Evolutionary conservation across 2,329 filamentous ascomycete species (phyloP), one percentile per base, ranked within the genome.

Genomic region (Stagonosporopsis cucurbitacearum): DNA sequence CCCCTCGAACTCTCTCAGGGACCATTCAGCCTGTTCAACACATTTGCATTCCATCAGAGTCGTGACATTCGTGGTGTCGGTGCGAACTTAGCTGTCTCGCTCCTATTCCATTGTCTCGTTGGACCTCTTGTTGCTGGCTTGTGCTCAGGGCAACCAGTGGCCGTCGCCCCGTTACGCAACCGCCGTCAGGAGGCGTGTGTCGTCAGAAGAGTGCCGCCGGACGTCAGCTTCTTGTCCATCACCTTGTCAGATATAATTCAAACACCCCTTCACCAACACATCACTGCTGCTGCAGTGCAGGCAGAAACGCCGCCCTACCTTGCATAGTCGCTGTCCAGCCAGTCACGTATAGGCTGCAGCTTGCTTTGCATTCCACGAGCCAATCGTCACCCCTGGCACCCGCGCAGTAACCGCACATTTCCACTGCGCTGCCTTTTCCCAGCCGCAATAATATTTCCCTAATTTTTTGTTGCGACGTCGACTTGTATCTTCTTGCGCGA

Each of bases 301-400:
- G 59, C 62, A 65, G 58, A 67, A 65, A 63, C 60, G 66, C 68
- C 64, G 69, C 68, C 50, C 67, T 64, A 64, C 69, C 69, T 72
- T 55, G 59, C 44, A 58, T 57, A 58, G 59, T 42, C 25, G 59
- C 61, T 59, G 58, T 35, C 19, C 65, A 69, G 62, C 65, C 64
- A 58, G 54, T 68, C 64, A 57, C 66, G 65, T 59, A 63, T 64
- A 70, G 66, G 58, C 66, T 69, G 67, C 67, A 62, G 44, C 43
- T 58, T 60, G 58, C 50, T 56, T 40, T 68, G 66, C 72, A 73
- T 73, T 72, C 70, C 71, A 58, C 52, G 50, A 51, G 47, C 72
- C 70, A 73, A 75, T 75, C 66, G 63, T 58, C 65, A 59, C 59
- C 62, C 65, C 71, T 69, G 60, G 62, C 62, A 63, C 60, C 57